These are phyloP conservation scores for Venturia asperata DNA, from an alignment of 2,329 filamentous ascomycete species.

Conservation along the genomic window DNA sequence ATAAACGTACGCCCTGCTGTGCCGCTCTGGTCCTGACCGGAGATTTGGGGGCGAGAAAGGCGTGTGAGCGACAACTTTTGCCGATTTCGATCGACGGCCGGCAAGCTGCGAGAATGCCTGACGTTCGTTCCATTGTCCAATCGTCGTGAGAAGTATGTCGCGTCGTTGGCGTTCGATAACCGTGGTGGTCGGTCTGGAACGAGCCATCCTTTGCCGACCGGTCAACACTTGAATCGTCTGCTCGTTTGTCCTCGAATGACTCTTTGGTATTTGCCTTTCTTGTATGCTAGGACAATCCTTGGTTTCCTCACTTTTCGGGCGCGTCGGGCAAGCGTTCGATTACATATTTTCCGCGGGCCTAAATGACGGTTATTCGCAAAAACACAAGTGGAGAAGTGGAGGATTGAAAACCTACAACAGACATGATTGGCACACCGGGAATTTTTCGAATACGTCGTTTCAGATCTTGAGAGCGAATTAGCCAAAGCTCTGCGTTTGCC, in stretches of 20 bases:
- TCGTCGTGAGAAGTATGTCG: neutral
- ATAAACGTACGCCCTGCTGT: neutral
- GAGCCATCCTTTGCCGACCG: neutral
- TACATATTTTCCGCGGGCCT: conserved; percentile 66
- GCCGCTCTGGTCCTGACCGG: neutral
- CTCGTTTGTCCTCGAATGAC: neutral
- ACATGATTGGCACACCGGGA: conserved; percentile 68
- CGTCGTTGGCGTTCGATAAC: neutral
- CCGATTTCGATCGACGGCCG: neutral
- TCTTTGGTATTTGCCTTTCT: neutral
- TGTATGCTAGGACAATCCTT: neutral
- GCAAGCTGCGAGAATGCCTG: neutral
- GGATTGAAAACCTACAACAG: conserved; percentile 53
- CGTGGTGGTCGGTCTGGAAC: neutral
- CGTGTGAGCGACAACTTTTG: neutral
- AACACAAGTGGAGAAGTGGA: neutral
- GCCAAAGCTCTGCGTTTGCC: neutral
- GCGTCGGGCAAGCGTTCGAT: conserved; percentile 87
- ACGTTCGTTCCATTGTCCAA: neutral
- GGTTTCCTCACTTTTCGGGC: conserved; percentile 50
- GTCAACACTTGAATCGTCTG: neutral
- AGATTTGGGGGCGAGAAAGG: neutral
- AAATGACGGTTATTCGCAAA: neutral
- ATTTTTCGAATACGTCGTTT: conserved; percentile 81
- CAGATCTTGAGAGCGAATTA: conserved; percentile 45